Percentiles rank a stretch among this genome's conserved stretches.
phyloP scores from a whole-genome alignment of 73 alveolate species.

The Tetrahymena borealis region DNA sequence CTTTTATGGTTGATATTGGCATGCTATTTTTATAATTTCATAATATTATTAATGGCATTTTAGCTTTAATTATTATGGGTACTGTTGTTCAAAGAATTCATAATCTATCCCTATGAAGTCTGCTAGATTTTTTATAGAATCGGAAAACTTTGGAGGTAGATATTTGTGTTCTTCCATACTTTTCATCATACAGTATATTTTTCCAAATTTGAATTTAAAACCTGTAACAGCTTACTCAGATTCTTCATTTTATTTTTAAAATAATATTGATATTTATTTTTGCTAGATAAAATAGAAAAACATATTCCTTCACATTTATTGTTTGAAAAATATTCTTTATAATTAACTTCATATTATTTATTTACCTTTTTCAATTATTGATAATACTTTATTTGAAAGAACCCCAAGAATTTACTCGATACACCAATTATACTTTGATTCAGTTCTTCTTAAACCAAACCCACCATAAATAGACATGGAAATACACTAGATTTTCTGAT shows the following conservation, averaged over 20 bases:
- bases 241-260: not conserved
- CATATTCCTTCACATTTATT: no score
- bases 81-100: not conserved
- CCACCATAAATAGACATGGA: not conserved
- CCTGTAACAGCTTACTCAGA: not conserved
- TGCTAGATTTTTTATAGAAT: not conserved
- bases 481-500: no score
- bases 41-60: not conserved
- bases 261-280: no score
- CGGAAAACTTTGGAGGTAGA: not conserved
- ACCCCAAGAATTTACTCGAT: not conserved
- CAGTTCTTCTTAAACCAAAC: not conserved
- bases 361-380: not conserved
- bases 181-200: not conserved
- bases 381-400: not conserved
- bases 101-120: not conserved
- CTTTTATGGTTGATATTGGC: not conserved
- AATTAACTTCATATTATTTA: not conserved
- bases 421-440: not conserved
- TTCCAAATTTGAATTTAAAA: not conserved
- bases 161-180: not conserved
- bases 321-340: not conserved
- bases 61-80: not conserved
- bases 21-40: not conserved
- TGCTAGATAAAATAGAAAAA: no score